Base-by-base conservation (phyloP, 1,139 yeast species). In the Keqinozyma sinolaborantium region DNA sequence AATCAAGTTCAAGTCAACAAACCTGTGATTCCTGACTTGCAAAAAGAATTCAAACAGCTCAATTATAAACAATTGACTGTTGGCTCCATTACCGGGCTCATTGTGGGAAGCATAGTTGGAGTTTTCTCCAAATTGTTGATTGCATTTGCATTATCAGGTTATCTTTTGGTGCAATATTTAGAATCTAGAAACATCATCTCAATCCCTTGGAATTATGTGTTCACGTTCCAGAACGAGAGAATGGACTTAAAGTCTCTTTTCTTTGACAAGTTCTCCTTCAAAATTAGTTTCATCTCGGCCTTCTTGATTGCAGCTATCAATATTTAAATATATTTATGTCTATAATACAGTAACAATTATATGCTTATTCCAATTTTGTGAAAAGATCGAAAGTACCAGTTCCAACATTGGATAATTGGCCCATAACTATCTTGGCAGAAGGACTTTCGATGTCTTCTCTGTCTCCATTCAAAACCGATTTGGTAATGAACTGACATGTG, bases 401-500 rank as follows among this genome's bases (percentile, higher is more conserved):
- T 56, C 99, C 99, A 35, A 88, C 95, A 48, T 80, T 80, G 38
- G 92, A 78, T 51, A 92, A 72, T 62, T 86, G 86, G 60, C 99
- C 99, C 58, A 88, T 59, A 30, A 94, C 98, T 47, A 94, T 79
- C 54, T 94, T 77, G n/a, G 98, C 95, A 28, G 95, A 84, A 20
- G 99, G 99, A 40, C 88, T 79, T 47, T 87, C 90, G 52, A 94
- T 69, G 42, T 80, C 80, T 63, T 94, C 99, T 48, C 82, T 71
- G 42, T 86, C 96, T 41, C 94, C 88, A 47, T 92, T 94, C 56
- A 94, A 71, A 28, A 94, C 97, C 9, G 98, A 95, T 69, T 87
- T 87, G 33, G 97, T 92, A 60, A 94, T 75, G 73, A 94, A 94
- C 61, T 86, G 95, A 69, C 97, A 88, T 2, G 99, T 94, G 29